Base-by-base conservation (phyloP, 2,329 filamentous ascomycete species). In the Nigrograna mackinnonii region DNA sequence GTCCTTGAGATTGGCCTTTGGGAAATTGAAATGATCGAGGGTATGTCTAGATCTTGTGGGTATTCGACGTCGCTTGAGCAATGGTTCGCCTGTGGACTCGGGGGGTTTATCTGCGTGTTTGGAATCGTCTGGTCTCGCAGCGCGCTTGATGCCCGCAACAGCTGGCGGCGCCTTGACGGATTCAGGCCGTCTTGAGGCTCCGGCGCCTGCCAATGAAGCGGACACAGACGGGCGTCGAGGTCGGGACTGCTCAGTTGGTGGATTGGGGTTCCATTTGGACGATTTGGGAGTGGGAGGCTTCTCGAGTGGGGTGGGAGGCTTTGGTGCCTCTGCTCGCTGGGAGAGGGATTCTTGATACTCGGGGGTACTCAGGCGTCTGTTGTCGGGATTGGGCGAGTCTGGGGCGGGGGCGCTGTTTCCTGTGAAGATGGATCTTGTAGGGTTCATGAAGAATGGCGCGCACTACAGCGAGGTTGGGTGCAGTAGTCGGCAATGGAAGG, bases 351-450 rank as follows among this genome's bases (percentile, higher is more conserved):
- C 44, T 46, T 37, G 47, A 40, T 61, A 52, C 28, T 55, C 54
- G 32, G 51, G 47, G 3, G 54, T 55, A 43, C 49, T 54, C 36
- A 54, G 42, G 21, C 48, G 54, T 22, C 48, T 26, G 24, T 22
- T 18, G 32, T 54, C 48, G 18, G 39, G 43, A 18, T 45, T 37
- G 28, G 37, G 12, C 9, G 41, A 14, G 19, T 47, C 38, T 37
- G 52, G 14, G 3, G 46, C 30, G 24, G 42, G 39, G 26, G 50
- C 35, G 35, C 39, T 47, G 44, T 35, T 55, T 61, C 62, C 65
- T 38, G 64, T 68, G 46, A 68, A 69, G 44, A 69, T 68, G 30
- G 66, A 69, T 22, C 44, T 54, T 38, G 55, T 51, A 35, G 50
- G 49, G 49, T 57, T 57, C 62, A 65, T 66, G 46, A 44, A 54